Conservation (phyloP, 1,284 basidiomycete genomes). For the Amylostereum chailletii region DNA sequence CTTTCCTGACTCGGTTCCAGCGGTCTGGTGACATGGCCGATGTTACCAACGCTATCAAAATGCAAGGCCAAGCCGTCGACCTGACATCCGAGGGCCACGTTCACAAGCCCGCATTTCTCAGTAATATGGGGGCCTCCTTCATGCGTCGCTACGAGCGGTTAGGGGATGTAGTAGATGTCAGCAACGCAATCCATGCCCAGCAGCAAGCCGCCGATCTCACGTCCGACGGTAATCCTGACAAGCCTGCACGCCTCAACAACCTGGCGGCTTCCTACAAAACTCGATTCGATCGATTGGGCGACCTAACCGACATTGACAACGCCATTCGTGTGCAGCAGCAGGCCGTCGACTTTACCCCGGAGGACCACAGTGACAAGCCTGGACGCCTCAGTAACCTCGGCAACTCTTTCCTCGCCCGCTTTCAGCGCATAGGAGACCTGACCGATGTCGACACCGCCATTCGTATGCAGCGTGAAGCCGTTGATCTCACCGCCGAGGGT, state of each 20-base stretch:
- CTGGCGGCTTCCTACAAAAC: neutral
- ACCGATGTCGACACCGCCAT: neutral
- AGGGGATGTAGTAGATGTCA: slow-evolving; percentile 14
- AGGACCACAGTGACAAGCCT: neutral
- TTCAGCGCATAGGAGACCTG: neutral
- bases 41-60: neutral
- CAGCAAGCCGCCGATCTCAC: neutral
- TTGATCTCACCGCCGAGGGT: neutral
- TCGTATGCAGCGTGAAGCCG: neutral
- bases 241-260: neutral
- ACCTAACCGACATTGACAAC: neutral
- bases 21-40: neutral
- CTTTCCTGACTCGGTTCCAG: neutral
- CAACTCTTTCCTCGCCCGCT: neutral
- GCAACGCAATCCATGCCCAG: slow-evolving; percentile 12
- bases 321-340: neutral
- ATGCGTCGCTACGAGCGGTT: slow-evolving; percentile 16
- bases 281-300: neutral
- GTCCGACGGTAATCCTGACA: neutral
- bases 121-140: slow-evolving; percentile 19
- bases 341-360: neutral
- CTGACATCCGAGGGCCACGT: slow-evolving; percentile 1
- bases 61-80: neutral
- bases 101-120: slow-evolving; percentile 8
- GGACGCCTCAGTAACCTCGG: neutral